Percentiles rank a stretch among this genome's conserved stretches.
phyloP scores from a whole-genome alignment of 2,329 filamentous ascomycete species.

The Lachnellula occidentalis region DNA sequence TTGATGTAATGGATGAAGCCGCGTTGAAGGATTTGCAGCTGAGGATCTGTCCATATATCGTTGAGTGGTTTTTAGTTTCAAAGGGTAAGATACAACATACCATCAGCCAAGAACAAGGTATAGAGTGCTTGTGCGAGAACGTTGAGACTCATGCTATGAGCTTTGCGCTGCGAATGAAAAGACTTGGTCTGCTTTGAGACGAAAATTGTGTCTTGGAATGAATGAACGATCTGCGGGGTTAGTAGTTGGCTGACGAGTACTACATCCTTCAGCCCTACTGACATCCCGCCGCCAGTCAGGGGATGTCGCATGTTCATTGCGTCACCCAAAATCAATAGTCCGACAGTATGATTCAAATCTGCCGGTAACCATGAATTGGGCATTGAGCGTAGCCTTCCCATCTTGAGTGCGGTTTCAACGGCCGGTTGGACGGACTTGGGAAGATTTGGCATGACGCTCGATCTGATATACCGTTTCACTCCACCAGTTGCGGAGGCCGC shows the following conservation, averaged over 20 bases:
- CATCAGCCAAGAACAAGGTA: constrained; percentile 2
- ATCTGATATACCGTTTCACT: constrained; percentile 5
- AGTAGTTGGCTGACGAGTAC: constrained; percentile 1
- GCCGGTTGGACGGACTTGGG: constrained; percentile 3
- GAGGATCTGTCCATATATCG: neutral
- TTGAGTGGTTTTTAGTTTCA: neutral
- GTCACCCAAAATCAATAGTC: constrained; percentile 4
- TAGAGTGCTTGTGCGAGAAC: constrained; percentile 5
- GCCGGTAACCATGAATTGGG: constrained; percentile 3
- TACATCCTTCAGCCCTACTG: constrained; percentile 9
- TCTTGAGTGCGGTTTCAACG: neutral
- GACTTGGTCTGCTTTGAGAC: neutral
- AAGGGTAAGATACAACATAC: neutral
- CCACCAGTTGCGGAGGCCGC: neutral
- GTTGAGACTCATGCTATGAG: neutral
- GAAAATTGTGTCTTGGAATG: neutral
- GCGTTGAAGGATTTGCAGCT: neutral
- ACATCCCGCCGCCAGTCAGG: constrained; percentile 7
- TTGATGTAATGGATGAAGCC: constrained; percentile 1
- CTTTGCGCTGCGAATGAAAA: neutral
- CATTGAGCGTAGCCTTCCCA: constrained; percentile 6
- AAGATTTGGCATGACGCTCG: constrained; percentile 5
- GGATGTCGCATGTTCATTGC: constrained; percentile 12
- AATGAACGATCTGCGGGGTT: neutral
- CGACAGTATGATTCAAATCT: neutral